Percentiles rank a stretch among this genome's conserved stretches.
phyloP scores from a whole-genome alignment of 495 filamentous ascomycete species.

The Clohesyomyces aquaticus region DNA sequence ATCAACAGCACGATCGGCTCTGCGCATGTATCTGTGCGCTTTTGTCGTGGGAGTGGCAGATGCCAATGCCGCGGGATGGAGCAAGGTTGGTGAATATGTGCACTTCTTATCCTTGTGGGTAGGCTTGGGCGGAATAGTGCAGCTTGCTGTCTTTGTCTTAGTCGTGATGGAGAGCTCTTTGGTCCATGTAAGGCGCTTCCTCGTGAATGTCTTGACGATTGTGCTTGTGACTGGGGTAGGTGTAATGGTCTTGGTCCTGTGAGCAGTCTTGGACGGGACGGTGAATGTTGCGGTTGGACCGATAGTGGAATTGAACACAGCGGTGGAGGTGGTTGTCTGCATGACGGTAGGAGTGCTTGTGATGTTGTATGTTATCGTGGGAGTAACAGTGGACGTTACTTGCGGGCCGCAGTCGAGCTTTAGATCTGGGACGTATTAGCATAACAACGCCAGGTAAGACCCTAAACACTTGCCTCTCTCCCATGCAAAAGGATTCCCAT shows the following conservation, averaged over 20 bases:
- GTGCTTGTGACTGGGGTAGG: conserved; percentile 39
- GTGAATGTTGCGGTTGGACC: conserved; percentile 39
- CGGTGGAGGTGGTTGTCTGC: conserved; percentile 21
- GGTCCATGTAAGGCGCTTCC: conserved; percentile 26
- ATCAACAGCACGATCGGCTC: conserved; percentile 33
- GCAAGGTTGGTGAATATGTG: conserved; percentile 40
- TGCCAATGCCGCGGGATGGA: conserved; percentile 29
- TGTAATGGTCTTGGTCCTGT: conserved; percentile 38
- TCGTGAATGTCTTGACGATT: conserved; percentile 37
- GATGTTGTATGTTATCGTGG: conserved; percentile 32
- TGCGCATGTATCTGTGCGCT: conserved; percentile 23
- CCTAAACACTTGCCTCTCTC: conserved; percentile 37
- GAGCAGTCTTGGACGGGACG: conserved; percentile 35
- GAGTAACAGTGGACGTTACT: conserved; percentile 39
- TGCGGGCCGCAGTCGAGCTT: conserved; percentile 41
- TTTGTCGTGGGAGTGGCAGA: conserved; percentile 15
- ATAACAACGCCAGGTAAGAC: background rate
- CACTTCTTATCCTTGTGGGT: conserved; percentile 35
- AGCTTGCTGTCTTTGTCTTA: conserved; percentile 40
- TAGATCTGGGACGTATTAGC: conserved; percentile 20
- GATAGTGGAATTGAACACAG: conserved; percentile 8
- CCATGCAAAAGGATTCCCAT: conserved; percentile 45
- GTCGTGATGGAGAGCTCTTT: conserved; percentile 35
- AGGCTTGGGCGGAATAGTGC: conserved; percentile 27
- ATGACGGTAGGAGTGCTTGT: conserved; percentile 39